Evolutionary conservation across 192 early-diverging fungal genomes (phyloP), one percentile per base, ranked within the genome.

Genomic region (Rhizophagus clarus): DNA sequence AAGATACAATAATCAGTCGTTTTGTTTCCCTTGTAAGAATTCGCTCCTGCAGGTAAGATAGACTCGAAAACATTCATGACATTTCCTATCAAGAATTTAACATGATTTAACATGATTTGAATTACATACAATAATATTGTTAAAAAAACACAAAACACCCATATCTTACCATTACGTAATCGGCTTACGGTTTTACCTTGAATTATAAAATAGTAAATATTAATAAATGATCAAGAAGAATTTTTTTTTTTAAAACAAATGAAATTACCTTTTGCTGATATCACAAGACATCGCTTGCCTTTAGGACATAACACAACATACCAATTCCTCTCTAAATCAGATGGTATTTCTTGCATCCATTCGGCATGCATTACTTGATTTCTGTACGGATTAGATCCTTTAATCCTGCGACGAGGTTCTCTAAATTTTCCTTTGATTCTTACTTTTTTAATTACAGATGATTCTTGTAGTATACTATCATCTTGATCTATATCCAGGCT

Each of bases 341-440:
- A 32, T 8, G 89, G 89, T 34, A 90, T 83, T 29, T 85, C 85
- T 20, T 81, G 69, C 81, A 90, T 81, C 51, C 82, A 74, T 76
- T 90, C 89, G 14, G 88, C 88, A 71, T 85, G 86, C 89, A 90
- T 90, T 26, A 90, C 76, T 72, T 89, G 88, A 79, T 90, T 83
- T 86, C 82, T 84, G 80, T 85, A 85, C 22, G 82, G 82, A 49
- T 88, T 83, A 82, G 61, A 82, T 84, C 67, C 42, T 86, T 56
- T 74, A 22, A 24, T 28, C 24, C 32, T 87, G 73, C 51, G 85
- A 66, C 1, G 61, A 67, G 9, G 51, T 80, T 29, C 72, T 78
- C 78, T 83, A 73, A 74, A 80, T 62, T 71, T 83, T 24, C 34
- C 63, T 51, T 74, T 63, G 22, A 60, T 22, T 49, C 28, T 67